Evolutionary conservation across 495 filamentous ascomycete species (phyloP).

Genomic region (Neurospora sp.): DNA sequence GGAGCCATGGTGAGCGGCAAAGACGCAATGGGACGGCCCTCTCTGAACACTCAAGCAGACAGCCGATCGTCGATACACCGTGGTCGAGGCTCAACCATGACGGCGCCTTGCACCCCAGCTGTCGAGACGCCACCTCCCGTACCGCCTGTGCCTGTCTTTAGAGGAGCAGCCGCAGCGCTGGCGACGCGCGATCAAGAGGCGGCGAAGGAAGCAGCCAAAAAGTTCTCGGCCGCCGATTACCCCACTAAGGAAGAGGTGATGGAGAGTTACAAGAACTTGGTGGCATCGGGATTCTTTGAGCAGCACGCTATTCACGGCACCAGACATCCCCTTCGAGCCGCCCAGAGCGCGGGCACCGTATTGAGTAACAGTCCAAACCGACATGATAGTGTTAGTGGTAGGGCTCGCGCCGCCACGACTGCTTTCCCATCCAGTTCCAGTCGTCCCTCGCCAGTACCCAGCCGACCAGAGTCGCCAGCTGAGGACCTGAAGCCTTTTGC

Average conservation of each 20-base stretch:
- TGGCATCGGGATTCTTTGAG: conserved; percentile 38
- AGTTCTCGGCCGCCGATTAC: conserved; percentile 13
- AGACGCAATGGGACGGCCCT: neutral
- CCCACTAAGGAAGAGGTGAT: conserved; percentile 36
- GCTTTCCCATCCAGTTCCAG: conserved; percentile 3
- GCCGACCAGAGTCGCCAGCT: neutral
- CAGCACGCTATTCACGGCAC: conserved; percentile 38
- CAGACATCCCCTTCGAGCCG: conserved; percentile 22
- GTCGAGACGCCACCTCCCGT: neutral
- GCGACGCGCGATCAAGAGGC: conserved; percentile 1
- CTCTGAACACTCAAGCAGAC: neutral
- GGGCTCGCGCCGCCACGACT: neutral
- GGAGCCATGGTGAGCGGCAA: conserved; percentile 3
- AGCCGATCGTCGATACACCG: neutral
- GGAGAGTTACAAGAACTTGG: conserved; percentile 33
- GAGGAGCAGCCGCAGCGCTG: neutral
- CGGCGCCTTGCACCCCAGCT: neutral
- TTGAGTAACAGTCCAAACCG: neutral
- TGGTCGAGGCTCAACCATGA: neutral
- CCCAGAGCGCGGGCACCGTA: conserved; percentile 10
- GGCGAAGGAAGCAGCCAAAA: neutral
- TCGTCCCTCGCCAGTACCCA: neutral
- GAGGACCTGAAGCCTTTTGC: neutral
- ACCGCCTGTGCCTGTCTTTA: neutral
- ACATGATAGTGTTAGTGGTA: neutral